Conservation (phyloP, 108 stramenopile genomes). For the Ochromonas danica region DNA sequence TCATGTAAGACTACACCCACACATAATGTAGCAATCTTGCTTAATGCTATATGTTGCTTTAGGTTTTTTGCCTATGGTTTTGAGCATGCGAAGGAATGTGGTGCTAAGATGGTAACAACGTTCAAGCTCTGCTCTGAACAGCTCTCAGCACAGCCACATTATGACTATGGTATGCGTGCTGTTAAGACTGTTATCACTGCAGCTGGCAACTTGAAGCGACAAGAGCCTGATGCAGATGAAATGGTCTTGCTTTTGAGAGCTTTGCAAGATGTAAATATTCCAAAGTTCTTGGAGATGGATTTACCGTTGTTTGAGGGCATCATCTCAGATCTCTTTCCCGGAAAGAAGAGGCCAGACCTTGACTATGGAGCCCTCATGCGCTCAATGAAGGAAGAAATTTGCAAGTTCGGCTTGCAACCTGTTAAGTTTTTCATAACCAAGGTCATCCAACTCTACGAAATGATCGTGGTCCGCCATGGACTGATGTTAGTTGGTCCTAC, state of each 20-base stretch:
- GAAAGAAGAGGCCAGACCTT: conserved; percentile 57
- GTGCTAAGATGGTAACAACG: conserved; percentile 68
- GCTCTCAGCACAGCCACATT: conserved; percentile 66
- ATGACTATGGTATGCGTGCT: conserved; percentile 72
- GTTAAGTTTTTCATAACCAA: conserved; percentile 53
- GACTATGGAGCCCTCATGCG: conserved; percentile 60
- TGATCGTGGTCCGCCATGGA: conserved; percentile 70
- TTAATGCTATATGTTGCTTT: background rate
- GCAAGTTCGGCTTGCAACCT: conserved; percentile 48
- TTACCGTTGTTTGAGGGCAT: conserved; percentile 67
- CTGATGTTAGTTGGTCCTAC: conserved; percentile 69
- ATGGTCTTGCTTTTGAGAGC: conserved; percentile 54
- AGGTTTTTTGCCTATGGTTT: conserved; percentile 29
- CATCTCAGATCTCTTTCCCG: conserved; percentile 65
- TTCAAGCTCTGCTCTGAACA: conserved; percentile 73
- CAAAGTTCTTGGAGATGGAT: conserved; percentile 68
- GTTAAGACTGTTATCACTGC: conserved; percentile 62
- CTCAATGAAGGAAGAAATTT: conserved; percentile 52
- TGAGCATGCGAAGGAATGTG: conserved; percentile 50
- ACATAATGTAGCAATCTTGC: background rate
- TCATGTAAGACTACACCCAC: conserved; percentile 54
- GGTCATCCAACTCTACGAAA: conserved; percentile 68
- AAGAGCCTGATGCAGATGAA: conserved; percentile 56
- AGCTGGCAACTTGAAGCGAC: conserved; percentile 58
- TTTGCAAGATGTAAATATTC: conserved; percentile 65